Conservation (phyloP, 495 filamentous ascomycete genomes). For the Acidomyces sp. region DNA sequence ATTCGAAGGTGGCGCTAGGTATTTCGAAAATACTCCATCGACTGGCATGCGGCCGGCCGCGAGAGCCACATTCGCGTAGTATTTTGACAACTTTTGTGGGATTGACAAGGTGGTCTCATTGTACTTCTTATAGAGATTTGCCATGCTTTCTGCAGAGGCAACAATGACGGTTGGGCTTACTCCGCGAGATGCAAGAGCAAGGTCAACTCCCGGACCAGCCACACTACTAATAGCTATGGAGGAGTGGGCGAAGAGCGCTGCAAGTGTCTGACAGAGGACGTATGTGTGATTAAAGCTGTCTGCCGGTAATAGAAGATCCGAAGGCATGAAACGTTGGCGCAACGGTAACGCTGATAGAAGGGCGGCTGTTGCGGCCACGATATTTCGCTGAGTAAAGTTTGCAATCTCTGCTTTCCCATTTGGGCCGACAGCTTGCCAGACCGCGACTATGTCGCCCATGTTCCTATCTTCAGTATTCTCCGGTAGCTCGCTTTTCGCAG, state of each 20-base stretch:
- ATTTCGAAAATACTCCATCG: conserved; percentile 39
- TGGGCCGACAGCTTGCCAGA: conserved; percentile 24
- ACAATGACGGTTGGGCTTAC: conserved; percentile 75
- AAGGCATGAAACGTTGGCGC: conserved; percentile 52
- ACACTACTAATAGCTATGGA: conserved; percentile 84
- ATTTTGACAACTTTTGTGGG: conserved; percentile 49
- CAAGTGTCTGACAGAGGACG: conserved; percentile 64
- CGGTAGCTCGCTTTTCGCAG: conserved; percentile 36
- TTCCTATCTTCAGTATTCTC: conserved; percentile 17
- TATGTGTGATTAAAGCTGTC: conserved; percentile 70
- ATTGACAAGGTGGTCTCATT: conserved; percentile 36
- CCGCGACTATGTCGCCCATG: conserved; percentile 25
- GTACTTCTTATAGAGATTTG: conserved; percentile 45
- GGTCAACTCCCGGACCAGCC: conserved; percentile 53
- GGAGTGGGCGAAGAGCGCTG: conserved; percentile 68
- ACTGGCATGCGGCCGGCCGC: conserved; percentile 61
- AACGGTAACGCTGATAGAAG: conserved; percentile 62
- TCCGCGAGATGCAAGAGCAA: conserved; percentile 54
- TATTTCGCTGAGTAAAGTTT: conserved; percentile 63
- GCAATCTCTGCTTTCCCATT: conserved; percentile 51
- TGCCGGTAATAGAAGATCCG: conserved; percentile 79
- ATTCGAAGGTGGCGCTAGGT: conserved; percentile 47
- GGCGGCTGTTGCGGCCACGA: conserved; percentile 67
- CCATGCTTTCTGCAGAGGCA: conserved; percentile 59
- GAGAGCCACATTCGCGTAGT: conserved; percentile 53